Conservation (phyloP, 768 basidiomycete species). For the Trametes cingulata region DNA sequence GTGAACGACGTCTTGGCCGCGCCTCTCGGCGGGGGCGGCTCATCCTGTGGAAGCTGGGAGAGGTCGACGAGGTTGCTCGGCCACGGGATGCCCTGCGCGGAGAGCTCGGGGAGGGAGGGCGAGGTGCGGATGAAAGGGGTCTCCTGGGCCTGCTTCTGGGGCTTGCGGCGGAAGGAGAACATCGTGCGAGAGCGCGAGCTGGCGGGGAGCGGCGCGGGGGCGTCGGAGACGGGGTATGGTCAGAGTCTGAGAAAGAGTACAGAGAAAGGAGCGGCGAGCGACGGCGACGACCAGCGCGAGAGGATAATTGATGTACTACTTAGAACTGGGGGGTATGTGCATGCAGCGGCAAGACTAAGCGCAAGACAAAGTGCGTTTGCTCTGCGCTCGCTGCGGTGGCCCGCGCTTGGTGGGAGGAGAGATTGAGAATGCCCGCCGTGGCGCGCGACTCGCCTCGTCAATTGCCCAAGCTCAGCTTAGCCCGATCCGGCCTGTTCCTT, state of each 20-base stretch:
- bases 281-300: conserved; percentile 16
- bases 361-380: conserved; percentile 6
- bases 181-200: conserved; percentile 38
- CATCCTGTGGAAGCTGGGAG: conserved; percentile 56
- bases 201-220: conserved; percentile 22
- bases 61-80: conserved; percentile 81
- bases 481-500: too few relatives aligned
- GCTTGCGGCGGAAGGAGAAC: conserved; percentile 72
- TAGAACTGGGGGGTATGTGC: not conserved
- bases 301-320: too few relatives aligned
- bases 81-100: conserved; percentile 78
- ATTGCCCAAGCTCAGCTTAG: not conserved
- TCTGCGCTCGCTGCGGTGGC: not conserved
- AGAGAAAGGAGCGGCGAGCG: conserved; percentile 26
- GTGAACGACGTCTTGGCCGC: conserved; percentile 70
- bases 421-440: too few relatives aligned
- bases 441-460: not conserved
- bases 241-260: conserved; percentile 29
- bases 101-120: conserved; percentile 78
- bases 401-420: too few relatives aligned
- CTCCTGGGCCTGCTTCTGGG: conserved; percentile 50
- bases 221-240: conserved; percentile 22
- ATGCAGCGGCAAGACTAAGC: conserved; percentile 12
- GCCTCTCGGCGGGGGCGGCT: conserved; percentile 52
- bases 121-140: conserved; percentile 62